These are phyloP conservation scores for Amanita subjunquillea DNA, from an alignment of 768 basidiomycete genomes.

Conservation along the genomic window DNA sequence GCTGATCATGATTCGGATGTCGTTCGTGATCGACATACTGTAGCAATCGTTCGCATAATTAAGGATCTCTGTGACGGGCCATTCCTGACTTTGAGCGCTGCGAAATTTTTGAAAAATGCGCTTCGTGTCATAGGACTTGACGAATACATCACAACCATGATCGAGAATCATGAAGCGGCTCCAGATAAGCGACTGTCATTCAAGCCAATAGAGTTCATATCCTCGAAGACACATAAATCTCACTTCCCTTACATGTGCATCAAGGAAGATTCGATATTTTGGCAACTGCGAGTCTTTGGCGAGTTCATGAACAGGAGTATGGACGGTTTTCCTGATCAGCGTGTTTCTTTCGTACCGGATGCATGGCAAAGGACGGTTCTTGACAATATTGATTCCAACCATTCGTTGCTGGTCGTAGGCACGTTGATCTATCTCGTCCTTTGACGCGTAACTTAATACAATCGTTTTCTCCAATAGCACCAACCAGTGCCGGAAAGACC, in stretches of 20 bases:
- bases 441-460: not conserved
- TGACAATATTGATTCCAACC: slow-evolving; percentile 47
- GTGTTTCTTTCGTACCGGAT: slow-evolving; percentile 58
- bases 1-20: slow-evolving; percentile 21
- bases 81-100: slow-evolving; percentile 23
- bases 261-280: slow-evolving; percentile 43
- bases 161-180: slow-evolving; percentile 8
- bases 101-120: slow-evolving; percentile 26
- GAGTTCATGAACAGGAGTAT: slow-evolving; percentile 66
- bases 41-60: slow-evolving; percentile 37
- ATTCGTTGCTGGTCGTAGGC: slow-evolving; percentile 62
- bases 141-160: slow-evolving; percentile 21
- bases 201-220: slow-evolving; percentile 45
- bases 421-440: slow-evolving; percentile 11
- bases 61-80: slow-evolving; percentile 31
- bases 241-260: slow-evolving; percentile 44
- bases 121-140: slow-evolving; percentile 39
- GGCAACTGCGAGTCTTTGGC: slow-evolving; percentile 64
- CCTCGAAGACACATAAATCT: slow-evolving; percentile 28
- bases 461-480: slow-evolving; percentile 27
- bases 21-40: slow-evolving; percentile 34
- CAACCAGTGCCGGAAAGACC: slow-evolving; percentile 67
- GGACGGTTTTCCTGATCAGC: slow-evolving; percentile 45
- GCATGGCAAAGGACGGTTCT: slow-evolving; percentile 63
- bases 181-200: slow-evolving; percentile 29